These are phyloP conservation scores for Neckera pumila DNA, from an alignment of 225 moss, liverwort and hornwort species.

Conservation along the genomic window DNA sequence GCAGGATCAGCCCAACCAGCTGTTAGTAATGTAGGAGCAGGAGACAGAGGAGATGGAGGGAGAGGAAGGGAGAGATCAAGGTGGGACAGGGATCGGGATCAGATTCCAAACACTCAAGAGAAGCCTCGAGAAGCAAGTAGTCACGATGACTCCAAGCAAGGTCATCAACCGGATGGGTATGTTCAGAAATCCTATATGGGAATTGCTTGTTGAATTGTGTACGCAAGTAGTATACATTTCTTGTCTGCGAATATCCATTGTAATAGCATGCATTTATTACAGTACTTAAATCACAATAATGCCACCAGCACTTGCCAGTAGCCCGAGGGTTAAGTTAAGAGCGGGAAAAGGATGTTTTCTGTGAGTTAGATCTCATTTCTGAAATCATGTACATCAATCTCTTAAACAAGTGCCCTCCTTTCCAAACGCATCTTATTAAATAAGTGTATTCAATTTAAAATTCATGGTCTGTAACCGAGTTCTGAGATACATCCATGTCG, in stretches of 20 bases:
- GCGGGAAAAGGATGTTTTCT: not conserved
- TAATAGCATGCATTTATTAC: not conserved
- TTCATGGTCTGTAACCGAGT: not conserved
- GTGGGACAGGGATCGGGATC: slow-evolving; percentile 50
- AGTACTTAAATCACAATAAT: not conserved
- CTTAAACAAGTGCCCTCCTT: not conserved
- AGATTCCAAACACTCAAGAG: slow-evolving; percentile 15
- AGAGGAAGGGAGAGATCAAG: slow-evolving; percentile 51
- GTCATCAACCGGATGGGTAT: slow-evolving; percentile 32
- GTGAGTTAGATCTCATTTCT: not conserved
- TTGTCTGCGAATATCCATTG: not conserved
- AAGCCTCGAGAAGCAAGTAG: slow-evolving; percentile 24
- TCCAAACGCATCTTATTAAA: not conserved
- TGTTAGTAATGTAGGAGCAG: slow-evolving; percentile 10
- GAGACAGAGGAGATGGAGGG: slow-evolving; percentile 15
- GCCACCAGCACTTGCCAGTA: not conserved
- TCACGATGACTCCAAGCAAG: slow-evolving; percentile 23
- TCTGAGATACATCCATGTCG: not conserved
- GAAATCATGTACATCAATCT: not conserved
- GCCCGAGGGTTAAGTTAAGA: not conserved
- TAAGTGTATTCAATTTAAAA: not conserved
- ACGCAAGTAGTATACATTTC: not conserved
- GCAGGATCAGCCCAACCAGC: slow-evolving; percentile 7
- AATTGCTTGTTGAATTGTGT: not conserved
- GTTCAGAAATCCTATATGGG: not conserved